phyloP scores from a whole-genome alignment of 1,284 basidiomycete species.

The Termitomyces sp. region DNA sequence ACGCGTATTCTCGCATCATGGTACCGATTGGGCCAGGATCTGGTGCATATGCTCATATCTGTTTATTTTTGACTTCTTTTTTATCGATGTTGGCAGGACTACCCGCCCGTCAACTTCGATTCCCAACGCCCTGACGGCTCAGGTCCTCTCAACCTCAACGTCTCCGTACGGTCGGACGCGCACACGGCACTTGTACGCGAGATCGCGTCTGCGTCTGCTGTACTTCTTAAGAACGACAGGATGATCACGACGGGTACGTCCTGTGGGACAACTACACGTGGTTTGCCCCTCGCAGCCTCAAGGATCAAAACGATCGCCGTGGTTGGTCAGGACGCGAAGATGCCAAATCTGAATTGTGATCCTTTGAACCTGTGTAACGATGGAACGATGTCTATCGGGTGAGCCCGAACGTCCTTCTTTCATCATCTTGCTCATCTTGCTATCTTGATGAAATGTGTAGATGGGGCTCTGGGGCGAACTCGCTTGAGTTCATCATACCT shows the following conservation, averaged over 20 bases:
- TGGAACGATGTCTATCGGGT: constrained; percentile 45
- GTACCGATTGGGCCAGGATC: constrained; percentile 54
- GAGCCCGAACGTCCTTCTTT: constrained; percentile 11
- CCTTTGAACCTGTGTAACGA: constrained; percentile 43
- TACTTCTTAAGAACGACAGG: constrained; percentile 74
- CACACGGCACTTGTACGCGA: constrained; percentile 55
- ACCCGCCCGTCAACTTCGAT: constrained; percentile 51
- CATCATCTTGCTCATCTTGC: too few species aligned
- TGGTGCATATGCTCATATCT: constrained; percentile 18
- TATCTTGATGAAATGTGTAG: constrained; percentile 19
- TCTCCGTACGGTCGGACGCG: constrained; percentile 57
- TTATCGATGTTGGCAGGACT: constrained; percentile 31
- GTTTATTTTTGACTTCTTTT: not conserved
- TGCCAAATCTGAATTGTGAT: constrained; percentile 38
- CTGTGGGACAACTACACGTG: constrained; percentile 31
- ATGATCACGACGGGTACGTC: constrained; percentile 27
- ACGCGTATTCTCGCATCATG: constrained; percentile 59
- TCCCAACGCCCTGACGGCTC: constrained; percentile 44
- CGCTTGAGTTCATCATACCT: constrained; percentile 37
- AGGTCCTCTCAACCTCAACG: constrained; percentile 42
- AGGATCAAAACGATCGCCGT: constrained; percentile 41
- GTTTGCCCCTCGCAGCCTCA: constrained; percentile 44
- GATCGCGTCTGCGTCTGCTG: constrained; percentile 65
- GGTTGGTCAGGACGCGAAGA: constrained; percentile 41
- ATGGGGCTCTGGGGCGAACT: constrained; percentile 48